Conservation (phyloP, 2,329 filamentous ascomycete species). For the Diaporthe ilicicola region DNA sequence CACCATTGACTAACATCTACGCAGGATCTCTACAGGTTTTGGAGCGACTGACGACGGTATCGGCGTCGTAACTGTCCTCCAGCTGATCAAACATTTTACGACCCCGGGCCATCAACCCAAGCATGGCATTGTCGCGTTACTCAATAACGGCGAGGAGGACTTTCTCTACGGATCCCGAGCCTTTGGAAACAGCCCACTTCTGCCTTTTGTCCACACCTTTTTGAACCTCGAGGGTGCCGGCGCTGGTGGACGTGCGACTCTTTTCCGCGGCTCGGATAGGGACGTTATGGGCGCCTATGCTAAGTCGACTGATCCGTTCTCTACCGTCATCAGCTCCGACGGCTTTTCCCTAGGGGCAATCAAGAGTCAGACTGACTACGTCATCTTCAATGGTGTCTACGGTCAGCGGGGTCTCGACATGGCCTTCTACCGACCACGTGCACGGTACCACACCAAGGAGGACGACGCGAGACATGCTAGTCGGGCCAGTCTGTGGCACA, state of each 20-base stretch:
- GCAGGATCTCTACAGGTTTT: slow-evolving; percentile 81
- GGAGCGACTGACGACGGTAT: slow-evolving; percentile 96
- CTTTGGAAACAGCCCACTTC: slow-evolving; percentile 83
- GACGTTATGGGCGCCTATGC: slow-evolving; percentile 85
- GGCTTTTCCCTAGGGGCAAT: slow-evolving; percentile 84
- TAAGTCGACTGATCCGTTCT: slow-evolving; percentile 78
- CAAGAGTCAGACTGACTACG: slow-evolving; percentile 88
- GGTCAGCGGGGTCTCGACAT: slow-evolving; percentile 90
- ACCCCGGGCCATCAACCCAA: slow-evolving; percentile 74
- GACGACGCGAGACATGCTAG: slow-evolving; percentile 85
- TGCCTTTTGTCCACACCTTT: slow-evolving; percentile 84
- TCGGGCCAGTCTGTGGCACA: slow-evolving; percentile 83
- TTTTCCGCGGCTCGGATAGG: slow-evolving; percentile 89
- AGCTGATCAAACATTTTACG: slow-evolving; percentile 88
- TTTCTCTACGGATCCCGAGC: slow-evolving; percentile 86
- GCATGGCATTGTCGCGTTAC: slow-evolving; percentile 81
- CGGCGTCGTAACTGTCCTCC: slow-evolving; percentile 85
- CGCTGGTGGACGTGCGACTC: slow-evolving; percentile 84
- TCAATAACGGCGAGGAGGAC: slow-evolving; percentile 98
- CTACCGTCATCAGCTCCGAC: slow-evolving; percentile 82
- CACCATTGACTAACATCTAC: slow-evolving; percentile 4
- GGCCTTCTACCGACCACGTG: slow-evolving; percentile 87
- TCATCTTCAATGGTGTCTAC: slow-evolving; percentile 78
- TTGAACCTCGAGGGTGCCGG: slow-evolving; percentile 95
- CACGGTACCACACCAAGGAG: slow-evolving; percentile 89